Conservation (phyloP, 2,329 filamentous ascomycete species). For the Aspergillus niger region DNA sequence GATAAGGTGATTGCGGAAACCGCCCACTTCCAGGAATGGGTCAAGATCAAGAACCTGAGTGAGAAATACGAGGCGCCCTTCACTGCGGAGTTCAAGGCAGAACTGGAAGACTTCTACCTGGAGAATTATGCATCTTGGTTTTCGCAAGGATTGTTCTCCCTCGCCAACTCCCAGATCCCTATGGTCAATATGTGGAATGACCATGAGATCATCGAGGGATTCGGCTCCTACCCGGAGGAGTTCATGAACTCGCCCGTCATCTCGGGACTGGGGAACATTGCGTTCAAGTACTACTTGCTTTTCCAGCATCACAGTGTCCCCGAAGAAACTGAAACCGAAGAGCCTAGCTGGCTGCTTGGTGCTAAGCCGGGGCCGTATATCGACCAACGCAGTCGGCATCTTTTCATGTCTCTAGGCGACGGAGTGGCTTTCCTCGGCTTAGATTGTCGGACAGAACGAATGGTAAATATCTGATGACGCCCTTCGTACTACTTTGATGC, state of each 20-base stretch:
- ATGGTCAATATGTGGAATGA: constrained; percentile 99
- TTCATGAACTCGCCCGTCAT: constrained; percentile 93
- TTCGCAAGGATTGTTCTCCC: constrained; percentile 88
- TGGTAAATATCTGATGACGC: constrained; percentile 41
- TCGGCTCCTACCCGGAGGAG: constrained; percentile 85
- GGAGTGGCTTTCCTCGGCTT: constrained; percentile 81
- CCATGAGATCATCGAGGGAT: constrained; percentile 89
- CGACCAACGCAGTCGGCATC: constrained; percentile 75
- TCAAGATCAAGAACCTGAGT: constrained; percentile 74
- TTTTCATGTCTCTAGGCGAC: constrained; percentile 81
- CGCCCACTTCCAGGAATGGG: constrained; percentile 78
- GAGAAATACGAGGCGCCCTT: constrained; percentile 80
- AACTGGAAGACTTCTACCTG: constrained; percentile 86
- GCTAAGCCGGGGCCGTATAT: constrained; percentile 84
- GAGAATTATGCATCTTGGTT: constrained; percentile 93
- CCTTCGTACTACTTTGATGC: constrained; percentile 4
- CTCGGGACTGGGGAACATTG: constrained; percentile 82
- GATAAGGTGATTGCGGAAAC: constrained; percentile 78
- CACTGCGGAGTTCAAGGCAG: constrained; percentile 77
- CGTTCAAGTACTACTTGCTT: constrained; percentile 98
- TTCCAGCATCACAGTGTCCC: constrained; percentile 93
- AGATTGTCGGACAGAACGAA: constrained; percentile 89
- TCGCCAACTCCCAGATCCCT: constrained; percentile 90
- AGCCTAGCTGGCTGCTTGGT: constrained; percentile 91
- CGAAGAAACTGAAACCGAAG: constrained; percentile 76